These are phyloP conservation scores for Trichoderma semiorbis DNA, from an alignment of 2,329 filamentous ascomycete genomes.

Conservation along the genomic window DNA sequence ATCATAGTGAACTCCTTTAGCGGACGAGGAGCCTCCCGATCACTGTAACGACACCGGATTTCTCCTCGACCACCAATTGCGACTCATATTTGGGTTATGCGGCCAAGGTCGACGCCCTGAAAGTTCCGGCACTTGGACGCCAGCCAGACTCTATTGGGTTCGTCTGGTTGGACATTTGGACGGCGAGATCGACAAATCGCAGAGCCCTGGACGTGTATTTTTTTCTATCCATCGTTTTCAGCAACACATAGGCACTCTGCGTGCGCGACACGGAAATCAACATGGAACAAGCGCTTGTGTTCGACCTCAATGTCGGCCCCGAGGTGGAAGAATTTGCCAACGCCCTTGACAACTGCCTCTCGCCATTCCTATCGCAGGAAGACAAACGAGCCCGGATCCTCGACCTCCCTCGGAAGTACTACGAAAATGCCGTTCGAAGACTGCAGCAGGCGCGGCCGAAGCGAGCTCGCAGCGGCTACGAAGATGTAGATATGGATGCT, in stretches of 20 bases:
- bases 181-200: conserved; percentile 2
- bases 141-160: not conserved
- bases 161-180: conserved; percentile 3
- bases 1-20: not conserved
- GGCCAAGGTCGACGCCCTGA: not conserved
- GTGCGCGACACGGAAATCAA: conserved; percentile 24
- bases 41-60: not conserved
- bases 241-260: not conserved
- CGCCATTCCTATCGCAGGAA: conserved; percentile 43
- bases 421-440: conserved; percentile 47
- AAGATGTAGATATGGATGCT: conserved; percentile 54
- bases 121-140: conserved; percentile 10
- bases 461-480: conserved; percentile 32
- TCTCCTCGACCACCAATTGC: not conserved
- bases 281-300: conserved; percentile 26
- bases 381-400: conserved; percentile 65
- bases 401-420: conserved; percentile 57
- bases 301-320: conserved; percentile 60
- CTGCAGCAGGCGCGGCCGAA: conserved; percentile 32
- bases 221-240: not conserved
- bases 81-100: conserved; percentile 1
- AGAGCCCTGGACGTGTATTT: not conserved
- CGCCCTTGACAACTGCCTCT: conserved; percentile 71
- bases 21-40: not conserved
- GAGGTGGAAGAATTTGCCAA: conserved; percentile 88